A percentile compares a stretch with the other conserved stretches of the same genome.
Conservation (phyloP, 164 flowering plant genomes). For the Chimonanthus praecox region DNA sequence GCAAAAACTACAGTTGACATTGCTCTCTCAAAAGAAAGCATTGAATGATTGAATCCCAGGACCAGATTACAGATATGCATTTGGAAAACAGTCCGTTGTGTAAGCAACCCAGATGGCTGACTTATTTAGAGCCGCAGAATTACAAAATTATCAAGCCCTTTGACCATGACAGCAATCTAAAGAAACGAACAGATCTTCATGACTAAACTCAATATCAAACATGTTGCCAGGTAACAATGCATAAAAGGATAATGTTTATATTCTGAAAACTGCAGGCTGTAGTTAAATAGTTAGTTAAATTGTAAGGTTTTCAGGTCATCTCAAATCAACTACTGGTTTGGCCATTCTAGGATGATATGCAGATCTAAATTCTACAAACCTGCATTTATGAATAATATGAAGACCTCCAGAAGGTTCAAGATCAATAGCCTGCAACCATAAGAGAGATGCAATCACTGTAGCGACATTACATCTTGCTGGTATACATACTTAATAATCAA, state of each 20-base stretch:
- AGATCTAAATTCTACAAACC: conserved; percentile 33
- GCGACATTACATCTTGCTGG: not conserved
- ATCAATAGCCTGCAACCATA: conserved; percentile 63
- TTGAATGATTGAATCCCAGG: not conserved
- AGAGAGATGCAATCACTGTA: conserved; percentile 6
- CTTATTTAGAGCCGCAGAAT: not conserved
- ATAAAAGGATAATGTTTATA: not conserved
- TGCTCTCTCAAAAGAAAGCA: not conserved
- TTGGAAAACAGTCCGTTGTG: not conserved
- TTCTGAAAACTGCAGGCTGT: not conserved
- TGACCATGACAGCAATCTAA: not conserved
- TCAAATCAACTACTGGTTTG: not conserved
- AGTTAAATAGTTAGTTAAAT: not conserved
- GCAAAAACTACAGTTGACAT: not conserved
- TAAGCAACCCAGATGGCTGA: not conserved
- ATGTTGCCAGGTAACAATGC: not conserved
- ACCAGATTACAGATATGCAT: not conserved
- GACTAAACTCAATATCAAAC: not conserved
- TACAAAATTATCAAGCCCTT: not conserved
- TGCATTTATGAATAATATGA: conserved; percentile 49
- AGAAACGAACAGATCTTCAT: too few species aligned
- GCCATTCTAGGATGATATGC: not conserved
- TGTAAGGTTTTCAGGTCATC: not conserved
- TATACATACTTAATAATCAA: not conserved
- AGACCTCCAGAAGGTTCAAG: conserved; percentile 75